These are phyloP conservation scores for Pulicaria dysenterica DNA, from an alignment of 129 eudicot genomes.

Conservation along the genomic window DNA sequence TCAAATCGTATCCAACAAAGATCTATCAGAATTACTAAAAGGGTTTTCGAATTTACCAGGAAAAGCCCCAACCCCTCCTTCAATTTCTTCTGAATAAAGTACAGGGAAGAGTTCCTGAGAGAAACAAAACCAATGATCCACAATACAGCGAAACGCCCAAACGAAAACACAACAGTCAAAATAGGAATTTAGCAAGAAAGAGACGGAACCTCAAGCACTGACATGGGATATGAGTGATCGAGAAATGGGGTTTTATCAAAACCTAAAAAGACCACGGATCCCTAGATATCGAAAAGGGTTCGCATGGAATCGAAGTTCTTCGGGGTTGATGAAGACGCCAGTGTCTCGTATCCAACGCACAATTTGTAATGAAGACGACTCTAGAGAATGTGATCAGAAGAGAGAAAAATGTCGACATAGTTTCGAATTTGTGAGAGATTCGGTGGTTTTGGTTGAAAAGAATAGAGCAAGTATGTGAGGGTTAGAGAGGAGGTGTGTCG, in stretches of 20 bases:
- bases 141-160: slow-evolving; percentile 7
- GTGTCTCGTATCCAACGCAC: slow-evolving; percentile 22
- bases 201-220: slow-evolving; percentile 54
- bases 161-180: neutral
- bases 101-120: slow-evolving; percentile 55
- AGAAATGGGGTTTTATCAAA: slow-evolving; percentile 24
- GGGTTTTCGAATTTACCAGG: slow-evolving; percentile 47
- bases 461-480: slow-evolving; percentile 15
- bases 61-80: slow-evolving; percentile 35
- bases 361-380: slow-evolving; percentile 37
- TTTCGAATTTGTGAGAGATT: slow-evolving; percentile 26
- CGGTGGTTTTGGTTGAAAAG: slow-evolving; percentile 22
- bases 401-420: slow-evolving; percentile 46
- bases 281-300: slow-evolving; percentile 26
- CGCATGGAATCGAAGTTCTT: slow-evolving; percentile 25
- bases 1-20: neutral
- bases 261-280: slow-evolving; percentile 22
- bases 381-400: slow-evolving; percentile 29
- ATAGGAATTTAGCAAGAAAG: neutral
- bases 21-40: neutral
- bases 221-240: slow-evolving; percentile 40
- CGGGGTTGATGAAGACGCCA: slow-evolving; percentile 19
- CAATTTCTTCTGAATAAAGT: slow-evolving; percentile 34
- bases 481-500: slow-evolving; percentile 35
- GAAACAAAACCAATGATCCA: slow-evolving; percentile 14